Evolutionary conservation across 768 basidiomycete genomes (phyloP).

Genomic region (Termitomyces titanicus): DNA sequence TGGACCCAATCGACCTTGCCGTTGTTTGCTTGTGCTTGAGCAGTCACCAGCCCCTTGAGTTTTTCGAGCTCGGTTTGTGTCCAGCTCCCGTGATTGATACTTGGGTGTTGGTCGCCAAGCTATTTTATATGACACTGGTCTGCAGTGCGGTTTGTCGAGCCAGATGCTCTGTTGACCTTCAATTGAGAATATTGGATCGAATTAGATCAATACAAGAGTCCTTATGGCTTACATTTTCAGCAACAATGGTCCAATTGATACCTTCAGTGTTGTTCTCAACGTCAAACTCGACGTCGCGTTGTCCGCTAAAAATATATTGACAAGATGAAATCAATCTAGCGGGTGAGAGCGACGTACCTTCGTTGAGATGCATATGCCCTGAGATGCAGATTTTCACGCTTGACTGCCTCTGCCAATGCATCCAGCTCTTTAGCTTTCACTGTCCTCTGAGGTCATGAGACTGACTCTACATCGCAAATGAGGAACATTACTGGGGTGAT

Average conservation of each 20-base stretch:
- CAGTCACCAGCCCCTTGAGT: conserved; percentile 43
- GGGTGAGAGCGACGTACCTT: conserved; percentile 31
- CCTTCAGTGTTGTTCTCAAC: conserved; percentile 35
- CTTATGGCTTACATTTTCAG: conserved; percentile 44
- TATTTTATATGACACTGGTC: conserved; percentile 73
- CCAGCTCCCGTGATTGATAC: conserved; percentile 59
- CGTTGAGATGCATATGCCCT: conserved; percentile 48
- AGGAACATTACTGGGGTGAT: conserved; percentile 54
- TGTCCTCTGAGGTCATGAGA: conserved; percentile 24
- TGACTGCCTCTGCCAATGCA: conserved; percentile 56
- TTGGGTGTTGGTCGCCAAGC: conserved; percentile 67
- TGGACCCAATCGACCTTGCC: conserved; percentile 58
- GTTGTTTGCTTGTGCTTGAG: conserved; percentile 21
- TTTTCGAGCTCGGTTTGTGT: conserved; percentile 41
- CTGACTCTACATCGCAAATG: not conserved
- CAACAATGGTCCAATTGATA: conserved; percentile 44
- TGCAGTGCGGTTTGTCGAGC: conserved; percentile 44
- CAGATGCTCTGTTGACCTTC: conserved; percentile 50
- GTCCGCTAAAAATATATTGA: conserved; percentile 9
- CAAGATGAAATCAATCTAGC: conserved; percentile 1
- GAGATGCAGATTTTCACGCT: conserved; percentile 56
- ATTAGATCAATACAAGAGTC: not conserved
- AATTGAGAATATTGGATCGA: not conserved
- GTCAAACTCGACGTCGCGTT: conserved; percentile 22
- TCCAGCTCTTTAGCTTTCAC: conserved; percentile 71